Base-by-base conservation (phyloP, 306 rosid species). In the Dicorynia guianensis region DNA sequence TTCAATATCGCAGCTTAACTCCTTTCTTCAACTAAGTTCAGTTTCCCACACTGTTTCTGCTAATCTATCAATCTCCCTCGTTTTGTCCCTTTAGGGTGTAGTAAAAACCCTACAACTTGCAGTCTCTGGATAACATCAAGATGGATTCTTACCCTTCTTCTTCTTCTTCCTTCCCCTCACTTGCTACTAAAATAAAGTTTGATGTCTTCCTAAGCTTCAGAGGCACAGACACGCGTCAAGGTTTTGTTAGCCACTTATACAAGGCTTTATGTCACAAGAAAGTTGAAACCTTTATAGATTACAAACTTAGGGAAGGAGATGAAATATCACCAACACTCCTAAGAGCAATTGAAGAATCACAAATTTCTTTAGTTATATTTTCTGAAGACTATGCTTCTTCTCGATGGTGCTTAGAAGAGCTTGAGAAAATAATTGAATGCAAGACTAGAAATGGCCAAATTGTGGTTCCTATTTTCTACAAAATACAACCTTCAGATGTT, bases 401-500 rank as follows among this genome's bases (percentile, higher is more conserved):
- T 18, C 7, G 4, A 18, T 54, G 60, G 46, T 64, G 33, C 15
- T 43, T 43, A 18, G 25, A 46, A 38, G 70, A 18, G 40, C 43
- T 68, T 1, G 47, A 7, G 30, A 49, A 36, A 57, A 69, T 69
- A 35, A 25, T 36, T 36, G 62, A 53, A 8, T 52, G 60, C 63
- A 52, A 10, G 20, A 12, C 53, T 0, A 53, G 7, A 19, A 11
- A 52, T 8, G 12, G 43, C 4, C 49, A 69, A 34, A 63, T 5
- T 20, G 71, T 56, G 7, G n/a, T 75, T 6, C 73, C 80, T 0
- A 57, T 75, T 40, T 75, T 75, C 39, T 75, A 65, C 33, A 20
- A 64, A 1, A 67, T 34, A 3, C 36, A 43, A 11, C 80, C 80
- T 1, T 13, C 80, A 1, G 11, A 75, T 54, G 79, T 75, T 3